phyloP scores from a whole-genome alignment of 1,284 basidiomycete genomes.

The Volvariella surrecta region DNA sequence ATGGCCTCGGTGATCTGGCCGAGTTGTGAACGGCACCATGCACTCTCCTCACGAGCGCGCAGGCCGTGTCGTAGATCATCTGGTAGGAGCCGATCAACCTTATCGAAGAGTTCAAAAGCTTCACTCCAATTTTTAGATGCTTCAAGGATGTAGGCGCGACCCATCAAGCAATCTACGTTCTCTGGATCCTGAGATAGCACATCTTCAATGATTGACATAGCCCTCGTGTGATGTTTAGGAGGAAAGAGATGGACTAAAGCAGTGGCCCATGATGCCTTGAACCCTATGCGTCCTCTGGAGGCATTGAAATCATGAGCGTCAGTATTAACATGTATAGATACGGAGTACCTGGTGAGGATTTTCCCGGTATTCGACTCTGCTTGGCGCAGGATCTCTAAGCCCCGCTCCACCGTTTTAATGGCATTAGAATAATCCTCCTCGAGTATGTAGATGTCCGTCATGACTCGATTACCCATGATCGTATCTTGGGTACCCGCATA shows the following conservation, averaged over 20 bases:
- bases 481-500: conserved; percentile 50
- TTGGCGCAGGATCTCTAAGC: conserved; percentile 50
- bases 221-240: conserved; percentile 84
- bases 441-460: conserved; percentile 63
- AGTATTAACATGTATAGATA: background rate
- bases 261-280: conserved; percentile 60
- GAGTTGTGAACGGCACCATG: conserved; percentile 76
- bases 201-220: conserved; percentile 65
- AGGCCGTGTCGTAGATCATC: conserved; percentile 43
- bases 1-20: conserved; percentile 49
- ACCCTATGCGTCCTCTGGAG: conserved; percentile 45
- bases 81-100: conserved; percentile 36
- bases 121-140: conserved; percentile 60
- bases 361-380: conserved; percentile 55
- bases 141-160: conserved; percentile 70
- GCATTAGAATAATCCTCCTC: conserved; percentile 77
- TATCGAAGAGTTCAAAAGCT: conserved; percentile 56
- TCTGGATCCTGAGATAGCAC: conserved; percentile 56
- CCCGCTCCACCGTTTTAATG: conserved; percentile 63
- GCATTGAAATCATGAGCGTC: background rate
- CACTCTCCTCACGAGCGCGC: conserved; percentile 75
- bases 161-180: conserved; percentile 66
- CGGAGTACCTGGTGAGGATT: conserved; percentile 41
- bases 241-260: conserved; percentile 83
- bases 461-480: conserved; percentile 65